Conservation (phyloP, 2,329 filamentous ascomycete genomes). For the Daldinia eschscholtzii region DNA sequence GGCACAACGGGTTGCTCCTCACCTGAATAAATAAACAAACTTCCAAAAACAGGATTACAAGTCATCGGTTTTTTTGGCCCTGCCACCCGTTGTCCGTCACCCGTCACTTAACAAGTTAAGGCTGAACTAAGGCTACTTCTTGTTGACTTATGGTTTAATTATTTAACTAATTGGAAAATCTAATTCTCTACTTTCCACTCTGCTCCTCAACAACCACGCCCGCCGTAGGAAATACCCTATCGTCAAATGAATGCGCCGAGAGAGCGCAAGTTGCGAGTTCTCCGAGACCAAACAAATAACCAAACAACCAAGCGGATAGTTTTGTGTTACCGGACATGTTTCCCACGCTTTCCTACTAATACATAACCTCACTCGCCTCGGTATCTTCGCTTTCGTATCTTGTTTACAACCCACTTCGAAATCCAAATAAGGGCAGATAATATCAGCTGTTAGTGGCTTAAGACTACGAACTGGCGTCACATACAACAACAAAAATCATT, state of each 20-base stretch:
- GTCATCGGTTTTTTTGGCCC: conserved; percentile 32
- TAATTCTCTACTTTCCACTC: conserved; percentile 30
- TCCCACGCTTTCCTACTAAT: conserved; percentile 21
- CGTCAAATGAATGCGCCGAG: conserved; percentile 48
- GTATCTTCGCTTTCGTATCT: conserved; percentile 16
- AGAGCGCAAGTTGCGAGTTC: conserved; percentile 38
- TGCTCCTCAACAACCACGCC: conserved; percentile 22
- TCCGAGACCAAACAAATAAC: conserved; percentile 6
- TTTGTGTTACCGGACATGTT: conserved; percentile 31
- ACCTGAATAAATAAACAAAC: conserved; percentile 56
- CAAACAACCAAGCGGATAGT: conserved; percentile 22
- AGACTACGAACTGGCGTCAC: conserved; percentile 12
- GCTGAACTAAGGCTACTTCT: conserved; percentile 43
- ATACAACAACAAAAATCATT: conserved; percentile 10
- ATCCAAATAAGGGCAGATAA: conserved; percentile 15
- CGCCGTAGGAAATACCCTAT: conserved; percentile 38
- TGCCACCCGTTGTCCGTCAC: conserved; percentile 30
- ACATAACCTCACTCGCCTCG: conserved; percentile 1
- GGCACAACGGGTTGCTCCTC: conserved; percentile 39
- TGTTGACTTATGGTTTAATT: conserved; percentile 37
- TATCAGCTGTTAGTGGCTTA: conserved; percentile 11
- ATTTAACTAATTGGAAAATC: conserved; percentile 34
- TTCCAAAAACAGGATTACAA: conserved; percentile 50
- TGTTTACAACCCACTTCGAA: conserved; percentile 8
- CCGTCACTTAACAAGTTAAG: conserved; percentile 35